Base-by-base conservation (phyloP, 2,329 filamentous ascomycete species). In the Phaeosphaeria sp. region DNA sequence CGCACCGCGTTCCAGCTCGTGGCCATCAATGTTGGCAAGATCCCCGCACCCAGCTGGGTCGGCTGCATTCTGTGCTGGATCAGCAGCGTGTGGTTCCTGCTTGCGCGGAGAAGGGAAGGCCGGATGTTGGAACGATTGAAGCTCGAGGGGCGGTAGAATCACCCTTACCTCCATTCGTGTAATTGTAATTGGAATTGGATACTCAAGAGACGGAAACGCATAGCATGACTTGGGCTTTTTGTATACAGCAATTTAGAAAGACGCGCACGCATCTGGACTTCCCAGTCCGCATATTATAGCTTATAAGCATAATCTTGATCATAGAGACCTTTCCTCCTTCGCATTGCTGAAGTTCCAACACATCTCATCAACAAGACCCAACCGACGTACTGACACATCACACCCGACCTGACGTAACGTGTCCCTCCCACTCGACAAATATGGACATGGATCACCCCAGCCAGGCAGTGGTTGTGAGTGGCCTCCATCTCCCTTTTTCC, bases 11-110 rank as follows among this genome's bases (percentile, higher is more conserved):
- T 84, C 25, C 78, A 84, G 53, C 66, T 84, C 0, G 78, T 80
- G 1, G 74, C 84, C 17, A 73, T 85, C 63, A 78, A 78, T 33
- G 69, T 79, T 17, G 81, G 81, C 55, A 81, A 79, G 57, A 77
- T 84, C 75, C 81, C 82, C 0, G 77, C 78, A 11, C 82, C 82
- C 68, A 80, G 78, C 47, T 85, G 83, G 83, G 77, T 84, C 6
- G 83, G 83, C 1, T 78, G 84, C 9, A 69, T 75, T 6, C 76
- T 85, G 58, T 84, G 82, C 55, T 83, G 81, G 81, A 74, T 78
- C 5, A 80, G 79, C 59, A 81, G 79, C 65, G 60, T 77, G 51
- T 85, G 82, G 83, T 85, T 83, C 65, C 60, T 81, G 36, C 66
- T 79, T 9, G 78, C 77, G 5, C 73, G 79, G 56, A 69, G 79